Evolutionary conservation across 768 basidiomycete species (phyloP), one percentile per base, ranked within the genome.

Genomic region (Tylopilus felleus): DNA sequence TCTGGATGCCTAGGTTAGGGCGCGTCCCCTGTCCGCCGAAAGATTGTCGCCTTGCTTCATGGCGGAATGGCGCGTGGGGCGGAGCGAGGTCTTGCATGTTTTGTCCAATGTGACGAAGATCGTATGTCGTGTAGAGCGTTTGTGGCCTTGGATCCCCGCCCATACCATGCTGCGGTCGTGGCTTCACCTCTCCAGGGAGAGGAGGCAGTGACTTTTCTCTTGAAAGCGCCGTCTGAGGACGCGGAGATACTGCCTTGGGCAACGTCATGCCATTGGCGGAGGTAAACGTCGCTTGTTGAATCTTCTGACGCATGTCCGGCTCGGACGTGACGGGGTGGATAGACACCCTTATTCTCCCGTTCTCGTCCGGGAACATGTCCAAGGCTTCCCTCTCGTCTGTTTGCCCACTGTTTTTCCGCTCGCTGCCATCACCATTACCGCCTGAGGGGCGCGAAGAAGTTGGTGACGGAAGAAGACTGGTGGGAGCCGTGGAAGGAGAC

Each of bases 131-230:
- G 56, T 83, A 86, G 51, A 88, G 73, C 2, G 88, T 90, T 51
- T 80, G 83, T 8, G 88, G 85, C 31, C 86, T 79, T 7, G 63
- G 57, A 39, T 85, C 84, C 2, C 60, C 63, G 19, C 69, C 60
- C 52, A 67, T 33, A 33, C 52, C 36, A 6, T 72, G 68, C n/a
- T 72, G 72, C 14, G 71, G 64, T 33, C 74, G 76, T 25, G 73
- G 70, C 46, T 73, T 73, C 63, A 77, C 77, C 22, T 81, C 80
- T 16, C 75, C 79, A 3, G 86, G 90, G 39, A 93, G 77, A 10
- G 90, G 90, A 5, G 90, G 90, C 4, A 93, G 71, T 6, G 83
- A 86, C 62, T 93, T 93, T 56, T 92, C 88, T 46, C 86, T 75
- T 17, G 75, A 71, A 51, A 80, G 57, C 33, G 36, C 28, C 23